Evolutionary conservation across 2,329 filamentous ascomycete genomes (phyloP), one percentile per base, ranked within the genome.

Genomic region (Dissoconium aciculare): DNA sequence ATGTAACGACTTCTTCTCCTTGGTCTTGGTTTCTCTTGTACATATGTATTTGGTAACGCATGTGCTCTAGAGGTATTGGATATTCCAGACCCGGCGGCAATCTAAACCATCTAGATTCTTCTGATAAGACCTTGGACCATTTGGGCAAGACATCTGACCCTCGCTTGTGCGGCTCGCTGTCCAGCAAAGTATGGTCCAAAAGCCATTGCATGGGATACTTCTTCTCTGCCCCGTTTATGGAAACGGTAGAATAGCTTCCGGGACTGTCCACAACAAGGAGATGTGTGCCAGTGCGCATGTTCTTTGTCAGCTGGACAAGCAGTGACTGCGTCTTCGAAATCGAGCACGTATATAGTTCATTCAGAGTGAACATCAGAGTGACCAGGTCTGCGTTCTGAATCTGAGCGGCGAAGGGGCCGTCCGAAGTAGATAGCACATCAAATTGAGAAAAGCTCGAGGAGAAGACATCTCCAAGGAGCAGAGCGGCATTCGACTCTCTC

Each of bases 121-220:
- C 67, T 13, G 72, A 71, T 32, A 78, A 62, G 2, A 92, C 36
- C 54, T 79, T 83, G 42, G 74, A 69, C 87, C 87, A 95, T 14
- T 57, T 41, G 9, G 34, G 17, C 17, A 44, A 42, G 25, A 30
- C 35, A 3, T 12, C 23, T 24, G 26, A 26, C 12, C 31, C 27
- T 14, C 15, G 28, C 17, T 37, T 45, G 28, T 38, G 33, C 8
- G 33, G 31, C n/a, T 8, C 8, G 19, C 19, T n/a, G 14, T 38
- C 43, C 12, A 82, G 53, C 12, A 98, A 57, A 2, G 82, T 79
- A 50, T 89, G 79, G 46, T 94, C 78, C 2, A 98, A 62, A 11
- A 98, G 61, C 75, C 84, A 94, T 46, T 81, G 77, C 84, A 94
- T 95, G 0, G 87, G 87, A 51, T 95, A 95, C 38, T 69, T 73